Evolutionary conservation across 345 rosid genomes (phyloP), one percentile per base, ranked within the genome.

Genomic region (Euphorbia pulcherrima): DNA sequence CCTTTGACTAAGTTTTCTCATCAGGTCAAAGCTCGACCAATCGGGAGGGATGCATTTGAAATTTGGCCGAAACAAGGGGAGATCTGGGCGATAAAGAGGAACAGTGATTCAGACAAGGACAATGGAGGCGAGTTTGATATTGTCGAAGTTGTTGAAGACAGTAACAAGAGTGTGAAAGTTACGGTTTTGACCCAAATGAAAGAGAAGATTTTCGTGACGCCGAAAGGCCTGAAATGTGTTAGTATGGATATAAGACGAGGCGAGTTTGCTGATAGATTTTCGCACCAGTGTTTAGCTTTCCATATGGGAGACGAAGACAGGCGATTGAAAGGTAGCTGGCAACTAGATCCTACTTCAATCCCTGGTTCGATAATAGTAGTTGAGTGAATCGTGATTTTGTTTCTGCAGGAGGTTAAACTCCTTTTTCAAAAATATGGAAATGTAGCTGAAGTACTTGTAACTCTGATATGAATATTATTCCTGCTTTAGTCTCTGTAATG

Each of bases 71-170:
- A 70, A 46, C 64, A 79, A 65, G 89, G 82, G 23, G 83, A 86
- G 82, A 65, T 86, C 27, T 88, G 88, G 92, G 88, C 92, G n/a
- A 11, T 82, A 29, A 81, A 64, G 80, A 74, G 77, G 77, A 67
- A 65, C 18, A 33, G 60, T 7, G 71, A 53, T 62, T 48, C 68
- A 46, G 76, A 80, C 47, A 26, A 13, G 63, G 60, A 21, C 14
- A 47, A 37, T 14, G 74, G 48, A 24, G 75, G 75, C 39, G 84
- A 78, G 78, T 27, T 57, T 52, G 84, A 82, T 64, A 65, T 83
- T 56, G 85, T 82, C 1, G 84, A 85, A 72, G 81, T 87, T 58
- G 71, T 79, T 64, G 83, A 80, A 66, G 79, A 66, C 16, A 28
- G 61, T 21, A 70, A 47, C 13, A 65, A 64, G 51, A 60, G 74